Percentiles rank a stretch among this genome's conserved stretches.
Conservation (phyloP, 1,284 basidiomycete genomes). For the Apiotrichum siamense region DNA sequence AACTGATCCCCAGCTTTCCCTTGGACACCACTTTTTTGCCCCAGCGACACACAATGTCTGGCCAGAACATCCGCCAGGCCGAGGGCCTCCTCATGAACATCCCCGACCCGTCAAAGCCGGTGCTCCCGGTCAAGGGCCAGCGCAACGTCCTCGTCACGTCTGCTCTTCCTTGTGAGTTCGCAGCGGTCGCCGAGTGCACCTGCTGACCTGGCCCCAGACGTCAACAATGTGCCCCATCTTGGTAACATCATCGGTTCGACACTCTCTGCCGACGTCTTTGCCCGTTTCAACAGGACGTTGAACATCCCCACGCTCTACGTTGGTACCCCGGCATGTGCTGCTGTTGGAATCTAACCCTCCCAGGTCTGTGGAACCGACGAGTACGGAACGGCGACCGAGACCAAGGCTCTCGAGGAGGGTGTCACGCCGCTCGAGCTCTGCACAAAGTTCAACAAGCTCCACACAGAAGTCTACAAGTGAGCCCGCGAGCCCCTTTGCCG, state of each 20-base stretch:
- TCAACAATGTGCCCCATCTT: slow-evolving; percentile 99
- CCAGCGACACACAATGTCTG: slow-evolving; percentile 34
- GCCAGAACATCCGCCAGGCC: slow-evolving; percentile 19
- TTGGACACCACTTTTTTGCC: neutral
- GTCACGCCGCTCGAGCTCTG: slow-evolving; percentile 80
- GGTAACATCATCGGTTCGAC: slow-evolving; percentile 89
- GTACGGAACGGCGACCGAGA: slow-evolving; percentile 98
- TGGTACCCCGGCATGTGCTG: slow-evolving; percentile 13
- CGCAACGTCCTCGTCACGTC: slow-evolving; percentile 88
- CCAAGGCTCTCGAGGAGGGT: slow-evolving; percentile 83
- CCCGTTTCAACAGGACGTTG: slow-evolving; percentile 61
- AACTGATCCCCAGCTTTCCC: neutral
- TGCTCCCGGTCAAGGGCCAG: slow-evolving; percentile 73
- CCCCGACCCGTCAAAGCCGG: slow-evolving; percentile 30
- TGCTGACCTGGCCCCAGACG: slow-evolving; percentile 51
- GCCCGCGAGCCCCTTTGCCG: neutral
- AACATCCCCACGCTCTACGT: slow-evolving; percentile 51
- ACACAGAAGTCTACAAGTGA: slow-evolving; percentile 88
- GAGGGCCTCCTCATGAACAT: slow-evolving; percentile 50
- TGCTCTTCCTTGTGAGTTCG: slow-evolving; percentile 67
- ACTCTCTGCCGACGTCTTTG: slow-evolving; percentile 93
- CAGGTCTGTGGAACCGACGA: slow-evolving; percentile 98
- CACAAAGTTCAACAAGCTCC: slow-evolving; percentile 87
- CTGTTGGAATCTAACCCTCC: slow-evolving; percentile 49
- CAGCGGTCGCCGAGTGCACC: neutral